Conservation (phyloP, 306 rosid genomes). For the Quercus bicolor region DNA sequence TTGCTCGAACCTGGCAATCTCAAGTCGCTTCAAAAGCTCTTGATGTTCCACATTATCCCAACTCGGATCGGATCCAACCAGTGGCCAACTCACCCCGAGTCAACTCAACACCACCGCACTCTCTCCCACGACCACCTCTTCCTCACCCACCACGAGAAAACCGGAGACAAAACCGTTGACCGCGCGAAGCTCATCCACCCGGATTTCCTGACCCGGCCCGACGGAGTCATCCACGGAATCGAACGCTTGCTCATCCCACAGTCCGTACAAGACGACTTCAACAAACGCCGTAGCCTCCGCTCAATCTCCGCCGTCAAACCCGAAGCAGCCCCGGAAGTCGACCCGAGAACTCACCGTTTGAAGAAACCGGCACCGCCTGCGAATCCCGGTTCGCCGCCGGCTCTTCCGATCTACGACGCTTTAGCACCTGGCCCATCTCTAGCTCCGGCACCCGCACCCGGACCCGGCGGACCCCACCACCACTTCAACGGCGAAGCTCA, state of each 20-base stretch:
- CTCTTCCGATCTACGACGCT: conserved; percentile 58
- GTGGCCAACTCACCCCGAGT: conserved; percentile 18
- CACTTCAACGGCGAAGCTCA: conserved; percentile 72
- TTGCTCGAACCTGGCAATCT: conserved; percentile 69
- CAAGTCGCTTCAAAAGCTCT: conserved; percentile 51
- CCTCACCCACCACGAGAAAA: conserved; percentile 14
- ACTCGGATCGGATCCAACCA: conserved; percentile 36
- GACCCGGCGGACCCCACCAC: conserved; percentile 77
- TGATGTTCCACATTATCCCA: conserved; percentile 61
- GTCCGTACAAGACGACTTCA: conserved; percentile 64
- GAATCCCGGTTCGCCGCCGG: conserved; percentile 58
- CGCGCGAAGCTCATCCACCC: conserved; percentile 41
- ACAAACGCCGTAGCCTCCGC: conserved; percentile 59
- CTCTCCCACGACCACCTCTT: conserved; percentile 27
- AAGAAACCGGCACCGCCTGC: conserved; percentile 50
- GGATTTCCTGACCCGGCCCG: conserved; percentile 53
- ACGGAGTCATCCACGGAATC: conserved; percentile 78
- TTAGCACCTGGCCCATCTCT: conserved; percentile 69
- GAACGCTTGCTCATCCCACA: conserved; percentile 58
- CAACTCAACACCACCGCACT: conserved; percentile 27
- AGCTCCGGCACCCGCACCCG: conserved; percentile 85
- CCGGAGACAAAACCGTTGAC: conserved; percentile 44
- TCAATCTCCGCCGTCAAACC: conserved; percentile 73
- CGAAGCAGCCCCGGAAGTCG: conserved; percentile 65
- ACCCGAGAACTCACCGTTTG: conserved; percentile 64